Base-by-base conservation (phyloP, 345 rosid genomes). In the Dimocarpus longan region DNA sequence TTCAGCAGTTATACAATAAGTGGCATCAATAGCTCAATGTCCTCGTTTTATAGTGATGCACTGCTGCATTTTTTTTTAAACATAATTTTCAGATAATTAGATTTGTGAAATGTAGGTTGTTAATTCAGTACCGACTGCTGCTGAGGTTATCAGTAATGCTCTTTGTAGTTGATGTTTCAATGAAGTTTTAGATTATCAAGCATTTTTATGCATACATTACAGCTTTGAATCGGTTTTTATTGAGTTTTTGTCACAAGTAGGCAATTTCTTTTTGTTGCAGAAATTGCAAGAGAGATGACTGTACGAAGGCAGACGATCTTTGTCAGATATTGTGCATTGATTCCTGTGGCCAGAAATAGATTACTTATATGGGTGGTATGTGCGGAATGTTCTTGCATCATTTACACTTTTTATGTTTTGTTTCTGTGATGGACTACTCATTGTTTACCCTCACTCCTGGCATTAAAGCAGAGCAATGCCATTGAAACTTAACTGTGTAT, bases 341-440 rank as follows among this genome's bases (percentile, higher is more conserved):
- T 84, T 80, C 93, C 93, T 79, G 80, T 89, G 72, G 82, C 76
- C 64, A 91, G 71, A 85, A 91, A 86, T 76, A 85, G 85, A 56
- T 81, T 91, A 78, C 79, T 93, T 85, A 83, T 94, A 78, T 92
- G 97, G 99, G 89, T 93, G 94, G 99, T 93, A 89, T 69, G 79
- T 80, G 70, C 32, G 78, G 46, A 66, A 54, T 5, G 16, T 80
- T 76, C 70, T 74, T 54, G n/a, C 76, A 62, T 64, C 54, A 10
- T 73, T 65, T 69, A 68, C 43, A 37, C 8, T 63, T 46, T 19
- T 21, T 11, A 68, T 42, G 59, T 52, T 59, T 76, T 39, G 12
- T 39, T 15, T 73, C 66, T 70, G 18, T 32, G 37, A 32, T 18
- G 18, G 43, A 73, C 67, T 42, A 28, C 60, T 40, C 4, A n/a